A percentile compares a stretch with the other conserved stretches of the same genome.
Conservation (phyloP, 495 filamentous ascomycete genomes). For the Aspergillus egyptiacus region DNA sequence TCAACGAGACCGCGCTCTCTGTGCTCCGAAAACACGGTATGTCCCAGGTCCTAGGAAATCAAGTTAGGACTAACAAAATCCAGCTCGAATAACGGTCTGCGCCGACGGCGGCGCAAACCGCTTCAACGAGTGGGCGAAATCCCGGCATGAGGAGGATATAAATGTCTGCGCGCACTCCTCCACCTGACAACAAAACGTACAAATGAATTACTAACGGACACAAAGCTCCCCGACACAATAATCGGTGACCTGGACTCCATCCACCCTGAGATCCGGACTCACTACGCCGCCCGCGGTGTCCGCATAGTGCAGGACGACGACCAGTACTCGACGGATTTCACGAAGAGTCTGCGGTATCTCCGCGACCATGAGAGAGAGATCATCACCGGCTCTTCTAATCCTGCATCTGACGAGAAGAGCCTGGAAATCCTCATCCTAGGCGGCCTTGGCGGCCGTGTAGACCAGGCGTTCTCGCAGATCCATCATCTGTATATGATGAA, state of each 20-base stretch:
- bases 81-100: slow-evolving; percentile 60
- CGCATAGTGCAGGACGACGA: slow-evolving; percentile 60
- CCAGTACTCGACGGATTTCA: slow-evolving; percentile 82
- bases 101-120: slow-evolving; percentile 91
- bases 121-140: slow-evolving; percentile 52
- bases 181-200: not conserved
- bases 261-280: slow-evolving; percentile 44
- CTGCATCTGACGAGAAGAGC: not conserved
- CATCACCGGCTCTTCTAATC: slow-evolving; percentile 18
- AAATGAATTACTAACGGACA: not conserved
- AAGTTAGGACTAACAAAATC: no score
- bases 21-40: slow-evolving; percentile 56
- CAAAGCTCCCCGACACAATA: slow-evolving; percentile 58
- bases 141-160: slow-evolving; percentile 33
- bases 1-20: slow-evolving; percentile 44
- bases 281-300: slow-evolving; percentile 52
- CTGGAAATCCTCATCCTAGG: slow-evolving; percentile 66
- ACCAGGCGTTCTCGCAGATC: slow-evolving; percentile 84
- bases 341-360: slow-evolving; percentile 66
- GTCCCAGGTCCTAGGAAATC: no score
- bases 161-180: slow-evolving; percentile 10
- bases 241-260: slow-evolving; percentile 90
- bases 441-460: slow-evolving; percentile 79
- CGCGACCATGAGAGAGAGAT: slow-evolving; percentile 26
- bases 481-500: slow-evolving; percentile 61